phyloP scores from a whole-genome alignment of 768 basidiomycete species.

The Lactarius sp. region DNA sequence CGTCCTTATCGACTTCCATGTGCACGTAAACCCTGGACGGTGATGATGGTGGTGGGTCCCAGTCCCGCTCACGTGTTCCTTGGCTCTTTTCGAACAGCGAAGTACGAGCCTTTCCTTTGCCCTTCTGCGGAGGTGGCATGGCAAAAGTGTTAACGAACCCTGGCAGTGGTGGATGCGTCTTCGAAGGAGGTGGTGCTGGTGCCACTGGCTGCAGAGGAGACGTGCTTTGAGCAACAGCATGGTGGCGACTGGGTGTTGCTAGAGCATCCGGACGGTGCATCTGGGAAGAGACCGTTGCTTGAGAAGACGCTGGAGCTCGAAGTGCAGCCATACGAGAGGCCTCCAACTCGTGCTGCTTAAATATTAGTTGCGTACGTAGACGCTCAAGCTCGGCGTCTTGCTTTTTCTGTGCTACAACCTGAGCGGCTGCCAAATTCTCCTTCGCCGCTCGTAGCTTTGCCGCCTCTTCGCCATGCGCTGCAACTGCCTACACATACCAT shows the following conservation, averaged over 20 bases:
- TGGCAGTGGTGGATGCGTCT: slow-evolving; percentile 5
- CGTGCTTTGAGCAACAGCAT: neutral
- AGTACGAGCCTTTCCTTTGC: slow-evolving; percentile 7
- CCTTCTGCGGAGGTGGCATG: neutral
- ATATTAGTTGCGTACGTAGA: slow-evolving; percentile 23
- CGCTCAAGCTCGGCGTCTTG: slow-evolving; percentile 24
- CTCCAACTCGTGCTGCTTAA: slow-evolving; percentile 25
- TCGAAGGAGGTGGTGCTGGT: neutral
- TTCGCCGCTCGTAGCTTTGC: slow-evolving; percentile 21
- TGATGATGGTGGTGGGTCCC: neutral
- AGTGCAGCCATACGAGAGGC: slow-evolving; percentile 5
- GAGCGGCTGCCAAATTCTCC: slow-evolving; percentile 20
- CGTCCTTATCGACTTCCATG: slow-evolving; percentile 14
- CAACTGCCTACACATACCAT: neutral
- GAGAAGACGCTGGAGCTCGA: slow-evolving; percentile 5
- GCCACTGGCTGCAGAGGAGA: neutral
- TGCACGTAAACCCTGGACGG: neutral
- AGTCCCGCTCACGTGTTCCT: slow-evolving; percentile 1
- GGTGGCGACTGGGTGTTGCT: neutral
- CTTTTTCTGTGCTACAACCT: slow-evolving; percentile 4
- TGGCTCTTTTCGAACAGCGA: slow-evolving; percentile 15
- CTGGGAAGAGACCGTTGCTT: slow-evolving; percentile 1
- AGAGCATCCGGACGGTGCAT: slow-evolving; percentile 7
- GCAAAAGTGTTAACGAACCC: slow-evolving; percentile 25
- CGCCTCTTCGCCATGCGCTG: slow-evolving; percentile 17